Base-by-base conservation (phyloP, 2,329 filamentous ascomycete genomes). In the Decorospora gaudefroyi region DNA sequence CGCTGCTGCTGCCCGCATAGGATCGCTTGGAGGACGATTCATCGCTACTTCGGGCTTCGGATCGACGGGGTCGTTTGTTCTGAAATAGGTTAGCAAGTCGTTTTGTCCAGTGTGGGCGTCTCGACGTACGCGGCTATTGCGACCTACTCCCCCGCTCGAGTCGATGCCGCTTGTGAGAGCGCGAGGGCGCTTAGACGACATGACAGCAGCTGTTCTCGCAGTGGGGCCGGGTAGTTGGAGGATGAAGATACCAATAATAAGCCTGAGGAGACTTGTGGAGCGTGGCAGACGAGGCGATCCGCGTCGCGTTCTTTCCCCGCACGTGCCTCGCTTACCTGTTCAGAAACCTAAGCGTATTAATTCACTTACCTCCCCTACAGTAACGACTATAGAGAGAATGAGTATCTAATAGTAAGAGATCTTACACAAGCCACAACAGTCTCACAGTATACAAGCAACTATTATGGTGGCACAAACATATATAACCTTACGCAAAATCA, bases 111-210 rank as follows among this genome's bases (percentile, higher is more conserved):
- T 28, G 26, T 6, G 10, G 25, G 17, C 25, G 27, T 17, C 28
- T 33, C n/a, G 15, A 51, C 61, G 12, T 58, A 64, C 64, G 39
- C 59, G 55, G 49, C 41, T 39, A 28, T 49, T 46, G 11, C 42
- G 46, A 22, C 42, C 38, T 12, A 40, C 34, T 21, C 48, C 34
- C 13, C 49, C 39, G 22, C 44, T 43, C 6, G 42, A 17, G 16
- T 57, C 52, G 15, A 56, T 16, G 23, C 52, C 51, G 21, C 56
- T 51, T 3, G 58, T 62, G 3, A 60, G 47, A 17, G 58, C 59
- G 28, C 59, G 62, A 31, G 56, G 53, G n/a, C 67, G 65, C 55
- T 70, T 70, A 15, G 60, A 56, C 32, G 61, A 59, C 46, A 62
- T 57, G 42, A 61, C 59, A 15, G 55, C 57, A 31, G 62, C 63